A percentile compares a stretch with the other conserved stretches of the same genome.
These are phyloP conservation scores for Passalora sequoiae DNA, from an alignment of 2,329 filamentous ascomycete genomes.

Conservation along the genomic window DNA sequence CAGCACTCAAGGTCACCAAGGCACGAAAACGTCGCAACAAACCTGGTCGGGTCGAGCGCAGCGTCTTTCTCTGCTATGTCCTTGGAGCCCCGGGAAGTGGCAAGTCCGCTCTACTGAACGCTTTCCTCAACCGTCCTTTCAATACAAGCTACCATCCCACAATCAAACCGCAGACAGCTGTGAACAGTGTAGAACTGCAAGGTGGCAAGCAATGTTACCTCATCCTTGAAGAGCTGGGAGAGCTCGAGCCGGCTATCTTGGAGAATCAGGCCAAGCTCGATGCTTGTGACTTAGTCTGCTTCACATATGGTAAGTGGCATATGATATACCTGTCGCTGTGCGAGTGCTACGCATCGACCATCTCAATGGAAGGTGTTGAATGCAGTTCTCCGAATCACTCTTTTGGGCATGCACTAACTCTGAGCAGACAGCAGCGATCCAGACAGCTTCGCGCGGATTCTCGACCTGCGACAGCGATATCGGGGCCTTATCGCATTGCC, in stretches of 20 bases:
- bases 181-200: conserved; percentile 93
- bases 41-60: conserved; percentile 82
- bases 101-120: conserved; percentile 85
- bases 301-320: too few relatives aligned
- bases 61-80: conserved; percentile 90
- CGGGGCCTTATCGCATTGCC: conserved; percentile 84
- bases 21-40: conserved; percentile 77
- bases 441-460: conserved; percentile 89
- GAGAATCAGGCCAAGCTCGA: conserved; percentile 89
- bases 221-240: conserved; percentile 89
- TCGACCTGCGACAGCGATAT: conserved; percentile 70
- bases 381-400: too few relatives aligned
- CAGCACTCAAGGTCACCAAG: conserved; percentile 89
- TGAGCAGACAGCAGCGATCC: conserved; percentile 97
- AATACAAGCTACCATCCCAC: conserved; percentile 81
- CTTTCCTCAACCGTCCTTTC: conserved; percentile 86
- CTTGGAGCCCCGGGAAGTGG: conserved; percentile 79
- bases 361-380: too few relatives aligned
- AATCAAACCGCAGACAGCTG: conserved; percentile 86
- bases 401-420: too few relatives aligned
- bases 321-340: too few relatives aligned
- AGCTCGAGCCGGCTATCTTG: conserved; percentile 88
- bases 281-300: conserved; percentile 89
- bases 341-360: too few relatives aligned
- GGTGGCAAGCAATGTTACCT: conserved; percentile 96